Base-by-base conservation (phyloP, 2,329 filamentous ascomycete species). In the Ceratocystis albifundus region DNA sequence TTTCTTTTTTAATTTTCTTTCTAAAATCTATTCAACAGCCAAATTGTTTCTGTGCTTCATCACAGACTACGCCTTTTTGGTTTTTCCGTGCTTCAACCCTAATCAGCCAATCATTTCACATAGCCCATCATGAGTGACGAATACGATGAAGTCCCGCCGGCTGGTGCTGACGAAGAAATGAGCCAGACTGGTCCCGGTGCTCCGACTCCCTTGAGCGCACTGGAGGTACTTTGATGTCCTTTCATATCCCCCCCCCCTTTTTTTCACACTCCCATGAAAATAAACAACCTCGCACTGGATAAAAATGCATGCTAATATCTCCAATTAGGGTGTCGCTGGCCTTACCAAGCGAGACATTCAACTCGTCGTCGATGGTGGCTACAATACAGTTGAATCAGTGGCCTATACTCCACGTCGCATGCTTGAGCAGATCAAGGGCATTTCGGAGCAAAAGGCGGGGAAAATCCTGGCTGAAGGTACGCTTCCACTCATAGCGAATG, bases 291-390 rank as follows among this genome's bases (percentile, higher is more conserved):
- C 30, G 55, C 28, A 17, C 6, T 30, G 20, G 17, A 59, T 15
- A 15, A 36, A 20, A 36, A 20, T 59, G 20, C 28, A 25, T 59
- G 46, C 45, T 69, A n/a, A 69, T 44, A 5, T 22, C 5, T 2
- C 8, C 28, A 1, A 4, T 1, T 57, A 96, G 91, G 93, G 93
- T 36, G 80, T 96, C 69, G 86, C 88, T 59, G 93, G 93, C 15
- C 78, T 97, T 70, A 96, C 92, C n/a, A 92, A 92, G 71, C 86
- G 95, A 72, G 94, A 99, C 74, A 95, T 97, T 71, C 94, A 96
- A 74, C 80, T 96, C 48, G 85, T 99, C 25, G 80, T 95, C 20
- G 93, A 97, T 72, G 92, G 89, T 48, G 94, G 94, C 4, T 97
- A 86, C 76, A 90, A 97, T 74, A 99, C 94, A 0, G 91, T 99